Evolutionary conservation across 371 early-diverging fungal species (phyloP).

Genomic region (Mucor piriformis): DNA sequence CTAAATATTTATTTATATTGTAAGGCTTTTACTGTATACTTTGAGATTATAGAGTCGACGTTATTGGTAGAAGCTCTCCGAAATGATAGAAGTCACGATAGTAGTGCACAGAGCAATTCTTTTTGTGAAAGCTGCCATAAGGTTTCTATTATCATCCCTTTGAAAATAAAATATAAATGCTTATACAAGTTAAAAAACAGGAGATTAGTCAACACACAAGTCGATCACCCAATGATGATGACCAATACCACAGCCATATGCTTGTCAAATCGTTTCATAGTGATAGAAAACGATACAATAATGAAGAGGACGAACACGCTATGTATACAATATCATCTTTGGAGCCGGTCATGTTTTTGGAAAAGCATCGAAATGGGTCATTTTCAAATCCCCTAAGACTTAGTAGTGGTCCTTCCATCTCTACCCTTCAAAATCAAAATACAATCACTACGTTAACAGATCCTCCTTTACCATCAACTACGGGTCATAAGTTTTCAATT

Average conservation of each 20-base stretch:
- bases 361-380: not conserved
- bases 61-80: slow-evolving; percentile 52
- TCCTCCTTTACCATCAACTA: not conserved
- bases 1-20: not conserved
- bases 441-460: not conserved
- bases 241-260: slow-evolving; percentile 10
- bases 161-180: not conserved
- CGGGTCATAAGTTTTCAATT: not conserved
- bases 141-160: slow-evolving; percentile 16
- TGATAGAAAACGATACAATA: not conserved
- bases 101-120: slow-evolving; percentile 2
- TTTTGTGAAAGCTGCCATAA: slow-evolving; percentile 43
- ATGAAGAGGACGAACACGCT: not conserved
- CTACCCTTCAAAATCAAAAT: not conserved
- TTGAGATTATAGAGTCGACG: slow-evolving; percentile 50
- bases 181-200: not conserved
- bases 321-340: slow-evolving; percentile 1
- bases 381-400: slow-evolving; percentile 1
- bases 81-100: slow-evolving; percentile 29
- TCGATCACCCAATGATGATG: slow-evolving; percentile 12
- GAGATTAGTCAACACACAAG: slow-evolving; percentile 11
- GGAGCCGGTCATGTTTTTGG: slow-evolving; percentile 6
- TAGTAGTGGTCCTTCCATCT: not conserved
- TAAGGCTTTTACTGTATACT: slow-evolving; percentile 50
- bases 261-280: slow-evolving; percentile 10